Evolutionary conservation across 164 flowering plant species (phyloP).

Genomic region (grape (Vitis vinifera)): DNA sequence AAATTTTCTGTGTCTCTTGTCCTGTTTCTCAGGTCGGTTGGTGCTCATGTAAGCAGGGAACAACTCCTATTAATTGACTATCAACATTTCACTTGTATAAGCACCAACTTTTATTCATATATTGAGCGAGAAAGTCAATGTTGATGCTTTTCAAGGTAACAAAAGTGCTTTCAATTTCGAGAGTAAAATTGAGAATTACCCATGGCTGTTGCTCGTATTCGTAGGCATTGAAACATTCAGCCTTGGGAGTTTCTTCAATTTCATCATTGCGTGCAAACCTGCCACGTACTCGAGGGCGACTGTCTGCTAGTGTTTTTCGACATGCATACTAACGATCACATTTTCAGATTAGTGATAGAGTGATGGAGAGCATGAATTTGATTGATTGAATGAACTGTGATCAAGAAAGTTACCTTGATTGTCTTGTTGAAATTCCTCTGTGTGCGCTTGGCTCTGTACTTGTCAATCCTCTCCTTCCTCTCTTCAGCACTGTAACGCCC

Average conservation of each 20-base stretch:
- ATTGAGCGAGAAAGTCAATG: too few relatives aligned
- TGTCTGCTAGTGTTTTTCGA: constrained; percentile 87
- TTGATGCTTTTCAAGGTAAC: neutral
- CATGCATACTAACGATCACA: constrained; percentile 62
- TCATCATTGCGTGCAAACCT: constrained; percentile 84
- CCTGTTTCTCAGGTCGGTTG: neutral
- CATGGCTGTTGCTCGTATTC: constrained; percentile 67
- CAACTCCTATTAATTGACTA: too few relatives aligned
- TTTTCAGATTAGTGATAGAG: neutral
- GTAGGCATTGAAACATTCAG: constrained; percentile 28
- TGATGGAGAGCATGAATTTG: too few relatives aligned
- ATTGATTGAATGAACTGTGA: neutral
- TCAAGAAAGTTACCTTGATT: constrained; percentile 40
- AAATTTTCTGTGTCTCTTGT: neutral
- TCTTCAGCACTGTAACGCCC: constrained; percentile 39
- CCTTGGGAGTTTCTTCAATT: constrained; percentile 48
- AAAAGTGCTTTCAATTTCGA: neutral
- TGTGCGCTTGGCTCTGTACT: constrained; percentile 49
- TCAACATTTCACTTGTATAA: too few relatives aligned
- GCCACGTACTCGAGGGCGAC: constrained; percentile 79
- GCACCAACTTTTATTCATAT: too few relatives aligned
- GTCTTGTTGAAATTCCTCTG: constrained; percentile 57
- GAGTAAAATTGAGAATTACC: constrained; percentile 35
- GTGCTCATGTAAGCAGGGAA: too few relatives aligned
- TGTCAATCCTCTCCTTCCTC: constrained; percentile 47